Evolutionary conservation across 139 green algal genomes (phyloP).

Genomic region (Trebouxia sp.): DNA sequence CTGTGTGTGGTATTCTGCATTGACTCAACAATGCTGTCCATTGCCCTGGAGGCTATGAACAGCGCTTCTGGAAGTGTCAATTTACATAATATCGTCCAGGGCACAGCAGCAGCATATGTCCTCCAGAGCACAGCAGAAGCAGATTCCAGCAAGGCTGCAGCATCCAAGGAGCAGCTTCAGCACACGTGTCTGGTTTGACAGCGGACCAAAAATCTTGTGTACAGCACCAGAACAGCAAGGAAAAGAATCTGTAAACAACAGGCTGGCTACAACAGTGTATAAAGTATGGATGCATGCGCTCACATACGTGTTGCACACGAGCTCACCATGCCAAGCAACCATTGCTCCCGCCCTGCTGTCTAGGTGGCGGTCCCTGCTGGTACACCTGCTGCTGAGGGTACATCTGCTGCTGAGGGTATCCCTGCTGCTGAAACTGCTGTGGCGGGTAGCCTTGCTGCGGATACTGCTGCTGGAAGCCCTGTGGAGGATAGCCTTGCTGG

Average conservation of each 20-base stretch:
- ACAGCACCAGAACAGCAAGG: too few relatives aligned
- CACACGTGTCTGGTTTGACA: too few relatives aligned
- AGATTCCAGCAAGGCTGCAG: neutral
- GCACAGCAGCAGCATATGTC: neutral
- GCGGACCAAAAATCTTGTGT: too few relatives aligned
- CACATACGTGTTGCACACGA: too few relatives aligned
- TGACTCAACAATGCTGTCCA: too few relatives aligned
- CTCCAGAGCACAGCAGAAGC: constrained; percentile 5
- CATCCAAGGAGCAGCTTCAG: neutral
- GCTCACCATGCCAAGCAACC: neutral
- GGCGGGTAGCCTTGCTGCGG: neutral
- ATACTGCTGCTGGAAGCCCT: too few relatives aligned
- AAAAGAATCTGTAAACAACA: too few relatives aligned
- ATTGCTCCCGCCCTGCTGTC: neutral
- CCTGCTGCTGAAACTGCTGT: constrained; percentile 1
- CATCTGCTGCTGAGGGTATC: neutral
- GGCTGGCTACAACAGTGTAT: too few relatives aligned
- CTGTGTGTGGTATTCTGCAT: too few relatives aligned
- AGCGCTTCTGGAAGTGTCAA: too few relatives aligned
- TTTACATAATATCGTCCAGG: neutral
- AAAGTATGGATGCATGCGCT: too few relatives aligned
- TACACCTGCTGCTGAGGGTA: neutral
- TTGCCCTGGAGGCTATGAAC: too few relatives aligned
- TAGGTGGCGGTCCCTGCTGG: neutral
- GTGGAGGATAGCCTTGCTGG: neutral